phyloP scores from a whole-genome alignment of 2,329 filamentous ascomycete species.

The Epicoccum nigrum region DNA sequence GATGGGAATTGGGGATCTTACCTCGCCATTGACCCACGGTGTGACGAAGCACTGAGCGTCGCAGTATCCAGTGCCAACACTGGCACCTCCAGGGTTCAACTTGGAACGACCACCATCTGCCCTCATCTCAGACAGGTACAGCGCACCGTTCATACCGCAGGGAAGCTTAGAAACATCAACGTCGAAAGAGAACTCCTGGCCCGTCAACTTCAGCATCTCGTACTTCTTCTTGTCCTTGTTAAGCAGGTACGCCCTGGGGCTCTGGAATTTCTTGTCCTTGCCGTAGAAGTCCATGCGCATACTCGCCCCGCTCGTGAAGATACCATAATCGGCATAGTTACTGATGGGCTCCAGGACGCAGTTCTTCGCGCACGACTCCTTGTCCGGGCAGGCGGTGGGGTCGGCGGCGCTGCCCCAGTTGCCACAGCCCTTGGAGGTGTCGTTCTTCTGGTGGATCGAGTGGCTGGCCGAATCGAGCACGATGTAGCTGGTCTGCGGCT shows the following conservation, averaged over 20 bases:
- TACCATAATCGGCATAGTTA: conserved; percentile 61
- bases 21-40: conserved; percentile 47
- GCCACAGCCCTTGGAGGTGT: conserved; percentile 41
- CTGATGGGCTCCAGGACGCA: conserved; percentile 63
- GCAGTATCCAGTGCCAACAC: conserved; percentile 66
- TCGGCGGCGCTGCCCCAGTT: conserved; percentile 46
- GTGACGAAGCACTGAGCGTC: conserved; percentile 54
- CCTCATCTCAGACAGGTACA: conserved; percentile 50
- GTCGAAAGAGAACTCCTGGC: conserved; percentile 74
- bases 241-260: conserved; percentile 69
- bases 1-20: conserved; percentile 25
- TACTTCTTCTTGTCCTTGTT: conserved; percentile 64
- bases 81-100: conserved; percentile 58
- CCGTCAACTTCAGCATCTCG: conserved; percentile 68
- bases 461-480: conserved; percentile 59
- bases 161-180: conserved; percentile 63
- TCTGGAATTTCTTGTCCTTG: conserved; percentile 46
- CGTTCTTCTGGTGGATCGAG: conserved; percentile 50
- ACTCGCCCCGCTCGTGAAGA: conserved; percentile 56
- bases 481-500: conserved; percentile 54
- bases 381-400: conserved; percentile 55
- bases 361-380: conserved; percentile 59
- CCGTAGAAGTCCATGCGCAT: conserved; percentile 55
- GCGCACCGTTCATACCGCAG: conserved; percentile 51
- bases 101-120: conserved; percentile 43